phyloP scores from a whole-genome alignment of 257 asterid species.

The Rhazya stricta region DNA sequence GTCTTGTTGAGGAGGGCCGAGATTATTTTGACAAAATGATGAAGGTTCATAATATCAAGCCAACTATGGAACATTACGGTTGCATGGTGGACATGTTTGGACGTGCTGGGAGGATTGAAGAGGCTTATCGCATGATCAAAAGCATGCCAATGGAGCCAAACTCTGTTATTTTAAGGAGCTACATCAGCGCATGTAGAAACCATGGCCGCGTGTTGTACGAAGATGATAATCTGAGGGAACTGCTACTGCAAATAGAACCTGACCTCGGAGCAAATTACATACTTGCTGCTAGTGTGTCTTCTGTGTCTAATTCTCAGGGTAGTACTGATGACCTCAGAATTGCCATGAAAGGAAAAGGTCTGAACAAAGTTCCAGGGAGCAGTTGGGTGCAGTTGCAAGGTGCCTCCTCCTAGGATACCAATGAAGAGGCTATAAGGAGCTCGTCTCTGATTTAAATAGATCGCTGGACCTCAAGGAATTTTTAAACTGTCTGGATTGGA shows the following conservation, averaged over 20 bases:
- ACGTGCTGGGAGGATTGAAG: constrained; percentile 56
- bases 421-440: not conserved
- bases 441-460: not conserved
- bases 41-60: constrained; percentile 39
- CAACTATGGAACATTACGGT: constrained; percentile 73
- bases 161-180: constrained; percentile 59
- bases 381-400: constrained; percentile 47
- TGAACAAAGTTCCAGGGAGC: constrained; percentile 51
- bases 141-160: constrained; percentile 62
- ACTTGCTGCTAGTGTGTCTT: constrained; percentile 42
- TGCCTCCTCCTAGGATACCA: constrained; percentile 17
- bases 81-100: constrained; percentile 77
- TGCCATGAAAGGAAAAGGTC: constrained; percentile 45
- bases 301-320: constrained; percentile 24
- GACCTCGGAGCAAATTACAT: constrained; percentile 64
- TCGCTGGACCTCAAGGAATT: not conserved
- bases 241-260: constrained; percentile 52
- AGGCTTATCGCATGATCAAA: constrained; percentile 53
- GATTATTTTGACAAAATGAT: constrained; percentile 53
- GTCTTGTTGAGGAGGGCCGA: constrained; percentile 46
- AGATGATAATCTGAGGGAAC: constrained; percentile 35
- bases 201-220: constrained; percentile 31
- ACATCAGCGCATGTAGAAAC: constrained; percentile 55
- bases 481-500: not conserved
- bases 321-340: constrained; percentile 31